Evolutionary conservation across 1,284 basidiomycete species (phyloP), one percentile per base, ranked within the genome.

Genomic region (Cryptococcus depauperatus): DNA sequence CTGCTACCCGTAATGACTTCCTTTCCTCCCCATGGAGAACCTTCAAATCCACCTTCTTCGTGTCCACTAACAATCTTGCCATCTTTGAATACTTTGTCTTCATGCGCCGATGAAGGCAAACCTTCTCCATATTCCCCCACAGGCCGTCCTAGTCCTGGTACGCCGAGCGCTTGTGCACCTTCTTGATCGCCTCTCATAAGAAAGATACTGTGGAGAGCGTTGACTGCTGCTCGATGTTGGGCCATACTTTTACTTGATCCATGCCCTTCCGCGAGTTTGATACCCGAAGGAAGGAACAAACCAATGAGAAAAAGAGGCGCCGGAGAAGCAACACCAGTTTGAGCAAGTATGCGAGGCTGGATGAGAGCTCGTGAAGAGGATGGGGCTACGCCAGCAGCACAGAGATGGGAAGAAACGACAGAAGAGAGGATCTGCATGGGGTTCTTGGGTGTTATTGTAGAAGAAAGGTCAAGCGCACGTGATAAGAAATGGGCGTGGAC

Each of bases 211-310:
- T 57, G 51, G 5, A 71, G 54, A 13, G 64, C 69, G 49, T 71
- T 70, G 40, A 57, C 55, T 1, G 66, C 62, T 64, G 89, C 91
- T 48, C 95, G 76, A 72, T 82, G 95, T 71, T 97, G 89, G 14
- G 91, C 92, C 93, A 98, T 98, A 64, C 80, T 81, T 47, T 96
- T 74, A 14, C 86, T 90, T 57, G 82, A 86, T 38, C 95, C 95
- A 62, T 90, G 90, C 7, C 91, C 92, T 73, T 99, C 92, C 11
- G 93, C 90, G 3, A 99, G 78, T 72, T 96, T 82, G 23, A 74
- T 57, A 54, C 85, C 84, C 18, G 79, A 79, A 6, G 85, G 84
- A n/a, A 86, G 85, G 69, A 81, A 97, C 40, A 95, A 84, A 19
- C 91, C 93, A 9, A 96, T 85, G 13, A 96, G 85, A 67, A 88